Percentiles rank a stretch among this genome's conserved stretches.
phyloP scores from a whole-genome alignment of 495 filamentous ascomycete genomes.

The Penicillium longicatenatum region DNA sequence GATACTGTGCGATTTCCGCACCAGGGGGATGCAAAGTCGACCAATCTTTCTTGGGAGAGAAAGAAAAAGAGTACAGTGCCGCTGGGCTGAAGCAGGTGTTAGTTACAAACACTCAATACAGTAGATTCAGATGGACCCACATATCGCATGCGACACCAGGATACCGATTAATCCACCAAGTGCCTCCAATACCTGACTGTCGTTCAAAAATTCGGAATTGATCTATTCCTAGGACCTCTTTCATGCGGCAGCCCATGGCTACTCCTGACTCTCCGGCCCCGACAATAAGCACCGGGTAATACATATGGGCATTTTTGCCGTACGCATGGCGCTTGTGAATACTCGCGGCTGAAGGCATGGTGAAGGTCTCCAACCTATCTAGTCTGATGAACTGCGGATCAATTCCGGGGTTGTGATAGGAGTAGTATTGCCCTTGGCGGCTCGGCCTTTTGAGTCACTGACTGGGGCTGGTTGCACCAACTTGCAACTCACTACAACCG shows the following conservation, averaged over 20 bases:
- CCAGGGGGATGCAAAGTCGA: constrained; percentile 55
- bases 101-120: too few relatives aligned
- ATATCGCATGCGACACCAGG: constrained; percentile 61
- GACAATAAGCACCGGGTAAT: constrained; percentile 55
- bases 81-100: too few relatives aligned
- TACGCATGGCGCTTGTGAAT: constrained; percentile 52
- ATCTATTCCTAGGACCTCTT: constrained; percentile 59
- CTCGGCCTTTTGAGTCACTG: too few relatives aligned
- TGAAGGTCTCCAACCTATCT: neutral
- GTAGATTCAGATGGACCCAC: constrained; percentile 21
- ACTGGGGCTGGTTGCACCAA: neutral
- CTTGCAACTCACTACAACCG: neutral
- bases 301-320: constrained; percentile 53
- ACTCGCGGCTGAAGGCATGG: constrained; percentile 31
- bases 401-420: neutral
- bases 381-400: neutral
- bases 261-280: constrained; percentile 70
- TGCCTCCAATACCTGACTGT: constrained; percentile 63
- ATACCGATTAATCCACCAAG: constrained; percentile 70
- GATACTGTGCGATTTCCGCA: constrained; percentile 59
- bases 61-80: constrained; percentile 64
- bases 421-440: too few relatives aligned
- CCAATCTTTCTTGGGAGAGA: constrained; percentile 61
- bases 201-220: constrained; percentile 68
- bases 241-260: constrained; percentile 64